Conservation (phyloP, 345 rosid species). For the Iberis pinnata region DNA sequence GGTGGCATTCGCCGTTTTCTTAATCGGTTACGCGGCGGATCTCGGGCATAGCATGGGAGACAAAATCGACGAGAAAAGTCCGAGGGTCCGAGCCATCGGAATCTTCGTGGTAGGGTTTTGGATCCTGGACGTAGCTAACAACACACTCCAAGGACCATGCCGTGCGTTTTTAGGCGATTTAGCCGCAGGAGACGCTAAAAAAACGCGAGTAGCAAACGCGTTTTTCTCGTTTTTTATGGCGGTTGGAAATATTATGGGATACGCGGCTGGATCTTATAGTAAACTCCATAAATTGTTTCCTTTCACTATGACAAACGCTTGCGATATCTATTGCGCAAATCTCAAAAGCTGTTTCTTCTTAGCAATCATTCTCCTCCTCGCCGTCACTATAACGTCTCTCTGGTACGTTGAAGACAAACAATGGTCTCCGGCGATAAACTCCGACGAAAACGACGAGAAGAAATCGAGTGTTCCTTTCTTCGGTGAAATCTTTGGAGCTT, state of each 20-base stretch:
- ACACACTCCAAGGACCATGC: conserved; percentile 83
- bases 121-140: conserved; percentile 92
- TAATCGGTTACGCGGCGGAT: conserved; percentile 79
- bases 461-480: conserved; percentile 7
- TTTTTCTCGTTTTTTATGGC: conserved; percentile 85
- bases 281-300: conserved; percentile 51
- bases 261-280: conserved; percentile 65
- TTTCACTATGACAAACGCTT: conserved; percentile 57
- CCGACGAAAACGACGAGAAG: conserved; percentile 1
- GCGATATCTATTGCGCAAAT: conserved; percentile 77
- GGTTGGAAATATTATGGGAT: conserved; percentile 77
- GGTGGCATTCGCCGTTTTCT: conserved; percentile 55
- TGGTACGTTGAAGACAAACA: conserved; percentile 39
- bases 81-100: conserved; percentile 51
- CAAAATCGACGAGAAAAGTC: not conserved
- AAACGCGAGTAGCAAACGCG: conserved; percentile 48
- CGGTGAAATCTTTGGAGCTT: conserved; percentile 39
- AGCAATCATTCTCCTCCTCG: conserved; percentile 43
- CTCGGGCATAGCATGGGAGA: conserved; percentile 59
- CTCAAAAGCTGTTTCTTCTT: conserved; percentile 71
- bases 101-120: conserved; percentile 72
- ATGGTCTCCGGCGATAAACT: conserved; percentile 20
- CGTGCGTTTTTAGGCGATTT: conserved; percentile 81
- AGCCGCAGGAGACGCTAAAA: conserved; percentile 43
- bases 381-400: conserved; percentile 40